Percentiles rank a stretch among this genome's conserved stretches.
Conservation (phyloP, 257 asterid species). For the Plantago ovata region DNA sequence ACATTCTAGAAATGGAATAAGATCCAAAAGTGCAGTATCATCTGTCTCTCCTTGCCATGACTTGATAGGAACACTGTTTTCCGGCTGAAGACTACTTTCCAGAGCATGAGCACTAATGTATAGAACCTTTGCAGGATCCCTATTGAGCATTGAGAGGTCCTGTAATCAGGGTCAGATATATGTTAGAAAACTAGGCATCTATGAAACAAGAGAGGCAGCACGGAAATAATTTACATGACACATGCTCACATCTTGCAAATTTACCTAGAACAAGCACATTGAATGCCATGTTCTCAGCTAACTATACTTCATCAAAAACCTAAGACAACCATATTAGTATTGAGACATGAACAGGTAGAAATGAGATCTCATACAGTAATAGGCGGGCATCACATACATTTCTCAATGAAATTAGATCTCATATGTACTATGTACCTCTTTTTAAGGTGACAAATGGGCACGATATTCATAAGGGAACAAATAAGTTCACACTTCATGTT, state of each 20-base stretch:
- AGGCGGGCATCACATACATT: too few species aligned
- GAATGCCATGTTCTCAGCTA: too few species aligned
- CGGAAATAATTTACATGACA: too few species aligned
- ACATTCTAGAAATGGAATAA: conserved; percentile 92
- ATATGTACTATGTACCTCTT: too few species aligned
- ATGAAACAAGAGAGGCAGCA: conserved; percentile 1
- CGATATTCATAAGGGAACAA: too few species aligned
- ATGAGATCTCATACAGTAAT: too few species aligned
- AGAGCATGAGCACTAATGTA: conserved; percentile 73
- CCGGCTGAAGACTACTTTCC: conserved; percentile 82
- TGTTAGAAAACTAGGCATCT: not conserved
- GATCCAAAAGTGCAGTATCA: conserved; percentile 83
- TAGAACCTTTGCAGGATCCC: conserved; percentile 75
- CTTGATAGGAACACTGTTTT: conserved; percentile 62
- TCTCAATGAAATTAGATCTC: too few species aligned
- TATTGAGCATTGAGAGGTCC: conserved; percentile 83
- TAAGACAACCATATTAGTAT: too few species aligned
- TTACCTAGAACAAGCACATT: not conserved
- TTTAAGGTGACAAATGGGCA: too few species aligned
- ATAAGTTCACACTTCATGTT: too few species aligned
- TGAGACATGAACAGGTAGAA: too few species aligned
- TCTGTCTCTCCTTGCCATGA: conserved; percentile 78
- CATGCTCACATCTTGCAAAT: conserved; percentile 7
- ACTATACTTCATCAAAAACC: too few species aligned
- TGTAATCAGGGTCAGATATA: conserved; percentile 34